A percentile compares a stretch with the other conserved stretches of the same genome.
phyloP scores from a whole-genome alignment of 2,329 filamentous ascomycete genomes.

The Neonectria neomacrospora region DNA sequence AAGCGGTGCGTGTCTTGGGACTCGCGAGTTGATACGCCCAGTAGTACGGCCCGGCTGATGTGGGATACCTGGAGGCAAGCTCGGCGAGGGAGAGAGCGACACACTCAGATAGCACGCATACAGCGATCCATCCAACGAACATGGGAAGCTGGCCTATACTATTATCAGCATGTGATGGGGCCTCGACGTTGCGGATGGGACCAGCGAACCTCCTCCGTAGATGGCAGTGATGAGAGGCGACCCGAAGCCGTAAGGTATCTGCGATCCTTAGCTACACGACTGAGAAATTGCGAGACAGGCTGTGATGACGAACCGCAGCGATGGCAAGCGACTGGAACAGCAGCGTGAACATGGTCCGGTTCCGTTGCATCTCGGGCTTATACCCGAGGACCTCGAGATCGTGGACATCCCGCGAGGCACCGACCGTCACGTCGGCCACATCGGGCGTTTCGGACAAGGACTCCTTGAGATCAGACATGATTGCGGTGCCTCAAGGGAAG shows the following conservation, averaged over 20 bases:
- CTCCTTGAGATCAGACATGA: constrained; percentile 14
- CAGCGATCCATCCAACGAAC: constrained; percentile 74
- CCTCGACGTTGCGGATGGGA: neutral
- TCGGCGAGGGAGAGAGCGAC: constrained; percentile 77
- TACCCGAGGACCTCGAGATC: constrained; percentile 61
- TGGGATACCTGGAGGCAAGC: constrained; percentile 73
- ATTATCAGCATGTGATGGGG: neutral
- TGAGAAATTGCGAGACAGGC: neutral
- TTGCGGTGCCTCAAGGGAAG: neutral
- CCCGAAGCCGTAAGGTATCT: constrained; percentile 43
- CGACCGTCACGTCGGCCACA: constrained; percentile 18
- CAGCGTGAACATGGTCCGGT: constrained; percentile 44
- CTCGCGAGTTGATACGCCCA: constrained; percentile 77
- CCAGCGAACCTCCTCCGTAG: constrained; percentile 35
- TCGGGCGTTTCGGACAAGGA: neutral
- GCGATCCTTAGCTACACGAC: neutral
- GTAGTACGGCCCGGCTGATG: constrained; percentile 74
- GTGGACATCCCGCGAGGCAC: constrained; percentile 34
- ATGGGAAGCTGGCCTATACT: constrained; percentile 56
- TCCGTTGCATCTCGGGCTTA: constrained; percentile 42
- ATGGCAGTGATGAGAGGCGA: constrained; percentile 39
- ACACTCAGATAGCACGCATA: constrained; percentile 76
- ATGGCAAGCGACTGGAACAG: constrained; percentile 45
- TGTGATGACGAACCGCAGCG: constrained; percentile 37
- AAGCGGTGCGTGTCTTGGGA: constrained; percentile 67